Base-by-base conservation (phyloP, 208 protist genomes). In the Leishmania amazonensis region DNA sequence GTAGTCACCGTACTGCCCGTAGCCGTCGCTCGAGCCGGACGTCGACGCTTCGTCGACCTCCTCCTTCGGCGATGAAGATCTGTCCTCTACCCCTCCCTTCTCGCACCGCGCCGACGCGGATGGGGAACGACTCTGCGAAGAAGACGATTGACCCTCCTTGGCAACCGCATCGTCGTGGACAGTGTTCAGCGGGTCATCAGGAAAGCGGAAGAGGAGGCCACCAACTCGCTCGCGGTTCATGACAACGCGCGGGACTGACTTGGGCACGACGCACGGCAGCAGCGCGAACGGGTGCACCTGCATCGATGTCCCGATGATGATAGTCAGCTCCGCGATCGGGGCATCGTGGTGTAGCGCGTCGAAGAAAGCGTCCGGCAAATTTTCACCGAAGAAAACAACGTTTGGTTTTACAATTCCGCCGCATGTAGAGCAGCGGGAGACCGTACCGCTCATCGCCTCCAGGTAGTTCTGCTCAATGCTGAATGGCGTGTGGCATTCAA, bases 321-420 rank as follows among this genome's bases (percentile, higher is more conserved):
- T 88, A 17, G 99, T 80, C 2, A 99, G 54, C 67, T 99, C 94
- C 72, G 94, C 95, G 42, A 83, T 75, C 38, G 78, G 73, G 4
- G 97, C 89, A 86, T 98, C 97, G n/a, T 88, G 75, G 13, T 84
- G 65, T 21, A 97, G 64, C 35, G 85, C 75, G 31, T 92, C 49
- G 35, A 94, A 95, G 83, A 99, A 99, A 5, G 83, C 67, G 21
- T 93, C 81, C 2, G 98, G 98, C 19, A 99, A 89, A 49, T 85
- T 80, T 81, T 99, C 98, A 45, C 98, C 98, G 82, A 99, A 99
- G 71, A 99, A 99, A 24, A 99, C 96, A 54, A 99, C 95, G 83
- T 99, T 95, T 8, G 99, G 99, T 84, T 99, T 99, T 7, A 99
- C 88, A 28, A 99, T 80, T 2, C 91, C 91, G 13, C 85, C 87